Conservation (phyloP, 169 alveolate genomes). For the Theileria parva region DNA sequence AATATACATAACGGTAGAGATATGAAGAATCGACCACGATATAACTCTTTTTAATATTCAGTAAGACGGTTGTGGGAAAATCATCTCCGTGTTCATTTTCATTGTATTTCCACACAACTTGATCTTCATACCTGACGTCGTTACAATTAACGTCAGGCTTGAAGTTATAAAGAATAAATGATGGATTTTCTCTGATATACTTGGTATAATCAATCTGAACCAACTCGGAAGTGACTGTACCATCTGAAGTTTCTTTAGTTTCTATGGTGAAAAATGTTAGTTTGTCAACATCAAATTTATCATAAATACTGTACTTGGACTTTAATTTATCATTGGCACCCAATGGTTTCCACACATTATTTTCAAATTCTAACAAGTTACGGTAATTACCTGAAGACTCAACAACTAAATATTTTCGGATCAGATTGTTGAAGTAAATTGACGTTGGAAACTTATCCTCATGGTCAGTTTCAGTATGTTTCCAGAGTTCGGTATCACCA, state of each 20-base stretch:
- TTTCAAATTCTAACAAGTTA: no score
- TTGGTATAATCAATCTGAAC: no score
- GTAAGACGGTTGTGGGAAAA: neutral
- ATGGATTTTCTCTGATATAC: neutral
- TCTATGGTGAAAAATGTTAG: neutral
- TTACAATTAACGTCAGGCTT: neutral
- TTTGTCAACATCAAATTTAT: neutral
- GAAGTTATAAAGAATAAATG: neutral
- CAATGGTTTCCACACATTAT: neutral
- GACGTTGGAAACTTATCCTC: neutral
- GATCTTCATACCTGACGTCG: neutral
- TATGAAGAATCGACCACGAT: neutral
- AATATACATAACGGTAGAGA: neutral
- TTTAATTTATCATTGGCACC: neutral
- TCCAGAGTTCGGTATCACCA: neutral
- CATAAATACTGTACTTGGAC: no score
- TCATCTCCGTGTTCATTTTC: neutral
- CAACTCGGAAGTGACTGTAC: no score
- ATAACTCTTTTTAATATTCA: neutral
- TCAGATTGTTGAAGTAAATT: neutral
- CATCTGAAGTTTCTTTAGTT: neutral
- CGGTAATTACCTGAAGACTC: neutral
- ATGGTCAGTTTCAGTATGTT: neutral
- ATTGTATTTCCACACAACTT: neutral
- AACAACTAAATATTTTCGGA: neutral